Evolutionary conservation across 306 rosid species (phyloP), one percentile per base, ranked within the genome.

Genomic region (cucumber (Cucumis sativus)): DNA sequence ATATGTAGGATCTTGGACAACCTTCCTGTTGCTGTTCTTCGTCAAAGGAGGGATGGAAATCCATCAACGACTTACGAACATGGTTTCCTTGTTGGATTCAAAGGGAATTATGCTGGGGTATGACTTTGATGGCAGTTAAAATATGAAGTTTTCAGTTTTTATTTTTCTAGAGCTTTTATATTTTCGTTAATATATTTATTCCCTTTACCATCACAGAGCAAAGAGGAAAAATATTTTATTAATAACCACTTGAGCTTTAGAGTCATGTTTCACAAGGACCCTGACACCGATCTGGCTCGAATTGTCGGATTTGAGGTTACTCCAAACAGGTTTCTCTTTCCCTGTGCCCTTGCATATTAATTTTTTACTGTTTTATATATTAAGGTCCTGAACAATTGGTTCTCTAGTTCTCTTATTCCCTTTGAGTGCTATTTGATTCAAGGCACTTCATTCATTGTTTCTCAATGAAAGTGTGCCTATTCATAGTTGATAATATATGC

Each of bases 221-320:
- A 96, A 87, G 98, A 92, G 83, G 97, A 96, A 86, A 96, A 87
- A 78, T 91, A 96, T 84, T 95, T 96, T 84, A 91, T 96, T 78
- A 87, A 96, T 83, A 96, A 96, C 83, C 99, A 96, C 93, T 85
- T 96, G 91, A 96, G 97, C 85, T 96, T 92, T 84, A 87, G 99
- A 83, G 97, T 96, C 79, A 96, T 89, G 97, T 96, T 82, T 85
- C 99, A 96, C 90, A 89, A 87, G 86, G 99, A 96, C 78, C 86
- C 89, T 14, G 99, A 91, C 79, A 89, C 97, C 3, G 98, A 93
- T 81, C 69, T 86, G 80, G 93, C 99, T 82, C 95, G 98, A 77
- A 91, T 96, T 76, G 99, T 96, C 76, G 99, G 99, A 78, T 96
- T 96, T 86, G 99, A 96, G 85, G 98, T 96, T 72, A 88, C 98